phyloP scores from a whole-genome alignment of 805 yeast genomes.

The Metschnikowia kofuensis region DNA sequence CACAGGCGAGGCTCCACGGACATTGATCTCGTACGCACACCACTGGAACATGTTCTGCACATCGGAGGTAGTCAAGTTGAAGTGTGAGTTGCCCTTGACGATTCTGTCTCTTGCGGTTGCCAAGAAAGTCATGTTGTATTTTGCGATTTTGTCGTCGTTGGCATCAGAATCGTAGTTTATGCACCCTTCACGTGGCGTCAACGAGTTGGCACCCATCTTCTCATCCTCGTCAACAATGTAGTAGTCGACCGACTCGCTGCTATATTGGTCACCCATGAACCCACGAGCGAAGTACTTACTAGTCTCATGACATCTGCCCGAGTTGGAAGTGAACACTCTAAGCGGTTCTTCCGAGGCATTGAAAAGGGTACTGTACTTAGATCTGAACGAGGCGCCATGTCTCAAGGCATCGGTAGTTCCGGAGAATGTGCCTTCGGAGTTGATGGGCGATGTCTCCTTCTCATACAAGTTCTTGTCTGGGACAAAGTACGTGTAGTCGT shows the following conservation, averaged over 20 bases:
- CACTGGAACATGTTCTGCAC: conserved; percentile 51
- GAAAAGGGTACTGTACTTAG: conserved; percentile 48
- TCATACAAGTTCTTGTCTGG: conserved; percentile 38
- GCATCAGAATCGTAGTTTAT: conserved; percentile 32
- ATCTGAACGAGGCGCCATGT: conserved; percentile 49
- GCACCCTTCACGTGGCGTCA: conserved; percentile 53
- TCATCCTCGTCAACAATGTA: conserved; percentile 47
- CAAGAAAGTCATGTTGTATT: conserved; percentile 44
- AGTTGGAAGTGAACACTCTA: conserved; percentile 55
- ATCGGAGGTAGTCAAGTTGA: conserved; percentile 51
- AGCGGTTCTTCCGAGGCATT: conserved; percentile 27
- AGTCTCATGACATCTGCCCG: conserved; percentile 54
- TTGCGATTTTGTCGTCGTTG: conserved; percentile 22
- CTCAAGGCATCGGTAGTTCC: conserved; percentile 50
- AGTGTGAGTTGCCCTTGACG: conserved; percentile 51
- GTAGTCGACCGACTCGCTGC: conserved; percentile 28
- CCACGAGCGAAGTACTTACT: conserved; percentile 58
- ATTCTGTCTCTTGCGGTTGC: conserved; percentile 55
- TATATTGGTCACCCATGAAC: conserved; percentile 47
- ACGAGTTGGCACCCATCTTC: conserved; percentile 53
- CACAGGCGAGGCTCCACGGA: conserved; percentile 61
- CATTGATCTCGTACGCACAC: conserved; percentile 77
- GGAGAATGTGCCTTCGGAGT: conserved; percentile 43
- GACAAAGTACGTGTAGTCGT: conserved; percentile 52
- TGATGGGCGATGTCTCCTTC: conserved; percentile 48